Conservation (phyloP, 1,284 basidiomycete species). For the Phellinidium pouzarii region DNA sequence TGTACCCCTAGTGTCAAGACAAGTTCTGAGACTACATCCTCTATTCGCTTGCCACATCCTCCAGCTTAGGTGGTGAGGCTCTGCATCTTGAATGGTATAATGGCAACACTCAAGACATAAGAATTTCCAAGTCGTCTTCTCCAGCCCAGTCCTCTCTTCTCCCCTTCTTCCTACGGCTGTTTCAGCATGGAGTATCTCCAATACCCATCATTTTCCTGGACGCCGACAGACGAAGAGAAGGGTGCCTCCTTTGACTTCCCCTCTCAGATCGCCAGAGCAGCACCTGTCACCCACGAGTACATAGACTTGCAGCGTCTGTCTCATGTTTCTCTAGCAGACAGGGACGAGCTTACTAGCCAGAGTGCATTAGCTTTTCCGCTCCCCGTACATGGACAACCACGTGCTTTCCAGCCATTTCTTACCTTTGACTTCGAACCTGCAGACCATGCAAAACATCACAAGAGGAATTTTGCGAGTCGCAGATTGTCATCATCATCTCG, state of each 20-base stretch:
- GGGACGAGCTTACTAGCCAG: background rate
- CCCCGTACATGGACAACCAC: background rate
- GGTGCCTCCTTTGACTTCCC: background rate
- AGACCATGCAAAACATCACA: background rate
- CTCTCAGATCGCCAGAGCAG: background rate
- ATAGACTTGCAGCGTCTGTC: background rate
- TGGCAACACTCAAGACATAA: background rate
- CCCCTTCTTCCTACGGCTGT: background rate
- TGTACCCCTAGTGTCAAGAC: background rate
- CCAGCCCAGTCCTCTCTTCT: background rate
- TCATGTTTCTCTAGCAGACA: background rate
- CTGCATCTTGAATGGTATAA: background rate
- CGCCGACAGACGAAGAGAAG: conserved; percentile 1
- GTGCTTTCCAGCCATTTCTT: conserved; percentile 7
- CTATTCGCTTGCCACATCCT: background rate
- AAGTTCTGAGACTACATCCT: background rate
- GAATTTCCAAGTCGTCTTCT: background rate
- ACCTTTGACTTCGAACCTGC: conserved; percentile 12
- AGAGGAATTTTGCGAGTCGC: background rate
- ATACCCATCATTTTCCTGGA: background rate
- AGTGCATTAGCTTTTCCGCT: background rate
- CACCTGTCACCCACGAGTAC: background rate
- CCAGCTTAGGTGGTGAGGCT: background rate
- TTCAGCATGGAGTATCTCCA: background rate
- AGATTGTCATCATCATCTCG: background rate